Conservation (phyloP, 495 filamentous ascomycete species). For the Xylaria intraflava region DNA sequence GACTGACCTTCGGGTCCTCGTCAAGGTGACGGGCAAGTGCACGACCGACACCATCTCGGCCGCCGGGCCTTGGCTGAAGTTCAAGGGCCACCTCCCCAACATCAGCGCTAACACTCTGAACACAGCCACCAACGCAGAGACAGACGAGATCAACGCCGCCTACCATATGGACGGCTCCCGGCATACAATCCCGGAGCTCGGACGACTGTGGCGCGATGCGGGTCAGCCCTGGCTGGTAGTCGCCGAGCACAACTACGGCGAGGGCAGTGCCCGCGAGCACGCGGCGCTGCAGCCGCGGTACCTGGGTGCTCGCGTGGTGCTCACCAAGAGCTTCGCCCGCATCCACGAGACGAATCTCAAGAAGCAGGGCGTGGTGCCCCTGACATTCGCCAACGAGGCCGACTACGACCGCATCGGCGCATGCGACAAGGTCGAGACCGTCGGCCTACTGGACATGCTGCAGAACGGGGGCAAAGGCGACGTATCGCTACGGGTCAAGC, state of each 20-base stretch:
- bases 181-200: conserved; percentile 76
- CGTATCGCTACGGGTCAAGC: conserved; percentile 59
- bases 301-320: conserved; percentile 79
- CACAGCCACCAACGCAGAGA: conserved; percentile 85
- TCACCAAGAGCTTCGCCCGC: conserved; percentile 86
- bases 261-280: conserved; percentile 91
- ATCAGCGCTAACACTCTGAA: conserved; percentile 96
- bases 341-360: conserved; percentile 99
- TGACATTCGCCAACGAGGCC: conserved; percentile 77
- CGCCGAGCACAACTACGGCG: conserved; percentile 96
- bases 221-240: conserved; percentile 81
- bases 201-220: conserved; percentile 66
- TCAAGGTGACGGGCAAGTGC: conserved; percentile 95
- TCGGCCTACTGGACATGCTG: conserved; percentile 77
- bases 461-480: conserved; percentile 72
- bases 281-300: conserved; percentile 94
- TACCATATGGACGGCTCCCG: conserved; percentile 68
- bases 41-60: conserved; percentile 98
- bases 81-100: conserved; percentile 97
- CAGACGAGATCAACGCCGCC: conserved; percentile 83
- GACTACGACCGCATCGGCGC: conserved; percentile 81
- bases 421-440: conserved; percentile 73
- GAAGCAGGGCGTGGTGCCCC: conserved; percentile 94
- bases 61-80: conserved; percentile 95
- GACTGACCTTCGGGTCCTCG: conserved; percentile 66